phyloP scores from a whole-genome alignment of 352 stramenopile species.

The Phytopythium mirpurense region DNA sequence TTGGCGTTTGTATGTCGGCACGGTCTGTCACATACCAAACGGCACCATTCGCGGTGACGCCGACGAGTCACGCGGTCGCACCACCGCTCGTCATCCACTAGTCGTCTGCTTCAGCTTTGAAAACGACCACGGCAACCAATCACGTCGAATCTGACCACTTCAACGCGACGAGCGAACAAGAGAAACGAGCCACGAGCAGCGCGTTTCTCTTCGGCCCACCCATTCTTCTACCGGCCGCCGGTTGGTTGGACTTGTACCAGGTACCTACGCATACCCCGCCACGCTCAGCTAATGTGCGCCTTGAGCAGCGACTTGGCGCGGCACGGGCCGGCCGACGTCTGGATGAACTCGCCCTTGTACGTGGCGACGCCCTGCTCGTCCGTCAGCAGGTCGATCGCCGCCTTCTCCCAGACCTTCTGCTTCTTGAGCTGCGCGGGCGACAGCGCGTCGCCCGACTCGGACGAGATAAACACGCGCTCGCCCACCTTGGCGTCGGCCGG shows the following conservation, averaged over 20 bases:
- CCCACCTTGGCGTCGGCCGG: constrained; percentile 89
- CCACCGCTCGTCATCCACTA: background rate
- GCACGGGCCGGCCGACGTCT: constrained; percentile 64
- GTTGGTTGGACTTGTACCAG: too few species aligned
- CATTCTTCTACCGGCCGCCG: too few species aligned
- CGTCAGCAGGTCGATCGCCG: constrained; percentile 57
- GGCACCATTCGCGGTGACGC: too few species aligned
- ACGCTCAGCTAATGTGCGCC: constrained; percentile 63
- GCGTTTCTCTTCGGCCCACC: constrained; percentile 1
- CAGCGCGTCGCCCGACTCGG: constrained; percentile 62
- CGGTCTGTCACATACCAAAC: constrained; percentile 5
- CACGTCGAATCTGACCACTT: background rate
- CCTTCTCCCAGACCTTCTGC: constrained; percentile 85
- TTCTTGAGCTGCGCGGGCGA: constrained; percentile 85
- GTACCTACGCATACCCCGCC: too few species aligned
- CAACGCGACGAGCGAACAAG: background rate
- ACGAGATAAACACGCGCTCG: constrained; percentile 89
- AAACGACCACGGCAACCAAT: too few species aligned
- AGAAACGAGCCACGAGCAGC: background rate
- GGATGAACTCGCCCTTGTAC: constrained; percentile 75
- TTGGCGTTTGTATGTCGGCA: constrained; percentile 1
- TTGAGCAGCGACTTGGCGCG: constrained; percentile 53
- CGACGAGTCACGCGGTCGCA: background rate
- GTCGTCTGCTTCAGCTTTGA: background rate
- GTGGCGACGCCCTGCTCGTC: constrained; percentile 62